Percentiles rank a stretch among this genome's conserved stretches.
Conservation (phyloP, 179 eudicot genomes). For the Camellia oleifera region DNA sequence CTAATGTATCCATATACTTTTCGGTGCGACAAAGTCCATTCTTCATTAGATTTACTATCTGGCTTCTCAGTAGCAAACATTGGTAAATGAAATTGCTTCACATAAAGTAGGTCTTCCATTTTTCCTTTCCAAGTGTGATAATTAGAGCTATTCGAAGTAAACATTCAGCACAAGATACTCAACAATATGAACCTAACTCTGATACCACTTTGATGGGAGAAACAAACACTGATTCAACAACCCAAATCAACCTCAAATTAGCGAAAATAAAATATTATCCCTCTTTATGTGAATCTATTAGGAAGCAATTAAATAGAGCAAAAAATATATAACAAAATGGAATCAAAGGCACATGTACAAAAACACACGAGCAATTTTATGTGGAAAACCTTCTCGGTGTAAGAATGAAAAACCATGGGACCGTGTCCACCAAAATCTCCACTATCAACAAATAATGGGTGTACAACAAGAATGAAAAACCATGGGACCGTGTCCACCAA, state of each 20-base stretch:
- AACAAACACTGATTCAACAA: too few relatives aligned
- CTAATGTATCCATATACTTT: slow-evolving; percentile 20
- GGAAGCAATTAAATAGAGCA: background rate
- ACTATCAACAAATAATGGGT: slow-evolving; percentile 6
- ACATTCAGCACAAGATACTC: background rate
- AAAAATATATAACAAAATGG: background rate
- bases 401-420: background rate
- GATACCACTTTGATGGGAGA: background rate
- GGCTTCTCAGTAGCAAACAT: slow-evolving; percentile 13
- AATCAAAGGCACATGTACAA: too few relatives aligned
- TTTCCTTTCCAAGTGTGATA: slow-evolving; percentile 16
- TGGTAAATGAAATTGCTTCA: slow-evolving; percentile 7
- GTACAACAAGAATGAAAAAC: background rate
- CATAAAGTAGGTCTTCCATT: slow-evolving; percentile 8
- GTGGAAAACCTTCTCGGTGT: background rate
- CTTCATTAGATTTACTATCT: background rate
- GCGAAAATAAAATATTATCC: background rate
- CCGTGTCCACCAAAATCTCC: slow-evolving; percentile 6
- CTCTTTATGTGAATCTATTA: background rate
- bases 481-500: background rate
- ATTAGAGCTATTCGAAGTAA: slow-evolving; percentile 14
- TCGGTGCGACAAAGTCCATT: slow-evolving; percentile 9
- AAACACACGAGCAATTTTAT: background rate
- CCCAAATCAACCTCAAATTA: too few relatives aligned
- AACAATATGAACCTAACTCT: background rate